Percentiles rank a stretch among this genome's conserved stretches.
Evolutionary conservation across 2,329 filamentous ascomycete genomes (phyloP).

Genomic region (Fonsecaea monophora): DNA sequence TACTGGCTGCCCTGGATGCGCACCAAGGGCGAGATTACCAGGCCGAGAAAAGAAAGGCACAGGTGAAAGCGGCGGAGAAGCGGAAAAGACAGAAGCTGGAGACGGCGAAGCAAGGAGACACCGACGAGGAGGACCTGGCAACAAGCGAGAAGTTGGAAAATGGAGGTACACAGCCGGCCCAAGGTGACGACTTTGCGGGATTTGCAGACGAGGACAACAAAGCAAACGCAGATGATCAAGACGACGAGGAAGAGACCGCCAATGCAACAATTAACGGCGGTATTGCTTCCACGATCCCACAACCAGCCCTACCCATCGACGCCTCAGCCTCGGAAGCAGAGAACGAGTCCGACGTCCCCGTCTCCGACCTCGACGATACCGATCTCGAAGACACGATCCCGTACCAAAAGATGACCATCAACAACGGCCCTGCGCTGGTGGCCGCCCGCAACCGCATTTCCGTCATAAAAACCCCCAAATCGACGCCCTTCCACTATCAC

Average conservation of each 20-base stretch:
- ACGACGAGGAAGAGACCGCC: constrained; percentile 25
- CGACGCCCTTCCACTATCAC: constrained; percentile 79
- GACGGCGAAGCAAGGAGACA: constrained; percentile 18
- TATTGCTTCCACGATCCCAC: constrained; percentile 44
- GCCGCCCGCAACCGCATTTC: constrained; percentile 75
- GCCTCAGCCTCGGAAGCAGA: constrained; percentile 67
- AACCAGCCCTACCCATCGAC: constrained; percentile 51
- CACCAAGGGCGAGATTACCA: constrained; percentile 71
- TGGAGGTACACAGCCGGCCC: background rate
- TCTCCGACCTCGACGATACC: constrained; percentile 82
- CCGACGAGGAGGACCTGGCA: background rate
- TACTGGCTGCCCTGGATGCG: constrained; percentile 64
- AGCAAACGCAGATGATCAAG: constrained; percentile 23
- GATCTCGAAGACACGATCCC: constrained; percentile 87
- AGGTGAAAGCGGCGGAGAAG: constrained; percentile 59
- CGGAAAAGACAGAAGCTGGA: constrained; percentile 47
- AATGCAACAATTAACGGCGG: constrained; percentile 35
- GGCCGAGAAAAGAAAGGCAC: constrained; percentile 77
- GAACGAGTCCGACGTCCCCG: constrained; percentile 84
- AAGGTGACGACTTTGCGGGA: constrained; percentile 29
- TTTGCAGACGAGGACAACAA: constrained; percentile 9
- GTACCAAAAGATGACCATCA: constrained; percentile 93
- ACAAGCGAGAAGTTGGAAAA: background rate
- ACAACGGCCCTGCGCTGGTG: constrained; percentile 88
- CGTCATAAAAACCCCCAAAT: constrained; percentile 59